These are phyloP conservation scores for Straminergon stramineum DNA, from an alignment of 225 moss, liverwort and hornwort species.

Conservation along the genomic window DNA sequence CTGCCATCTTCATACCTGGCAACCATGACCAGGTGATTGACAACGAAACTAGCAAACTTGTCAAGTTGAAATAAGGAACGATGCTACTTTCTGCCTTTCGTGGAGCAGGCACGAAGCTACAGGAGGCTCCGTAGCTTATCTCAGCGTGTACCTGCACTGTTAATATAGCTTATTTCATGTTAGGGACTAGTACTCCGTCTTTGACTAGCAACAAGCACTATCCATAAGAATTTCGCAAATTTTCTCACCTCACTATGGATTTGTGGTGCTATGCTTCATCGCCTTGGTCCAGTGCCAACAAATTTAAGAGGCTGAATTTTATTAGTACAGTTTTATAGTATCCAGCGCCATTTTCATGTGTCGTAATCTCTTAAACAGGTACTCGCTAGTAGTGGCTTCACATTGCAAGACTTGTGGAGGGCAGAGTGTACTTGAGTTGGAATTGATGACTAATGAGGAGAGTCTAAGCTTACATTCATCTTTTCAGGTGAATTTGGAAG, in stretches of 20 bases:
- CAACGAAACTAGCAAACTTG: not conserved
- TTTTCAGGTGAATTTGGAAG: slow-evolving; percentile 83
- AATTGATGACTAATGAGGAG: not conserved
- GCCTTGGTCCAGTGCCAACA: not conserved
- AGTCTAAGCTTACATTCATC: not conserved
- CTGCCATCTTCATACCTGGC: slow-evolving; percentile 91
- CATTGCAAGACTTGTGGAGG: not conserved
- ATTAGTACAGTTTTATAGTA: not conserved
- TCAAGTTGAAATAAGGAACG: not conserved
- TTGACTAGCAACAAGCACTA: not conserved
- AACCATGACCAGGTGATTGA: slow-evolving; percentile 90
- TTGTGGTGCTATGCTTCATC: not conserved
- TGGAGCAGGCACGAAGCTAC: not conserved
- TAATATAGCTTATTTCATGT: not conserved
- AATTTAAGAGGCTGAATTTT: not conserved
- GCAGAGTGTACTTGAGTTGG: not conserved
- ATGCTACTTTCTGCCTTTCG: not conserved
- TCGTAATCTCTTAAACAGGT: not conserved
- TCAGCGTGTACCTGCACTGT: not conserved
- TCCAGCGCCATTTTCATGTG: not conserved
- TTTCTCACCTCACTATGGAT: not conserved
- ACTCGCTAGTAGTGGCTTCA: not conserved
- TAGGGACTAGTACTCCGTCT: not conserved
- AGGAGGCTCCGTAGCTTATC: not conserved
- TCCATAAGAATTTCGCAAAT: not conserved